Percentiles rank a stretch among this genome's conserved stretches.
phyloP scores from a whole-genome alignment of 2,329 filamentous ascomycete species.

The Chaetomiaceae sp. region DNA sequence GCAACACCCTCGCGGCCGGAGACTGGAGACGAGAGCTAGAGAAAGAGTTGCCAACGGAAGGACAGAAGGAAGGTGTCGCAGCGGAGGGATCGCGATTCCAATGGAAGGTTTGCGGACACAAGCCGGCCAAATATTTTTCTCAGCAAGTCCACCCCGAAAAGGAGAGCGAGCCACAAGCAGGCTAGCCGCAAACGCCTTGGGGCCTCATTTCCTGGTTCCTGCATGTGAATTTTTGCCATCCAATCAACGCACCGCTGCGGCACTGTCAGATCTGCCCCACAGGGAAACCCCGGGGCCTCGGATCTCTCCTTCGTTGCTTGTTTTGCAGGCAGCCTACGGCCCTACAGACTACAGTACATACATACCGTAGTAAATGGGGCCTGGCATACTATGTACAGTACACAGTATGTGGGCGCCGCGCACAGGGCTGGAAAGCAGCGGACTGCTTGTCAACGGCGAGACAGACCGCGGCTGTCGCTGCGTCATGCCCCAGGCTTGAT shows the following conservation, averaged over 20 bases:
- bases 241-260: conserved; percentile 22
- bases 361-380: no score
- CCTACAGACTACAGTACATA: no score
- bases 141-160: conserved; percentile 22
- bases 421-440: neutral
- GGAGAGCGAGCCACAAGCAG: conserved; percentile 22
- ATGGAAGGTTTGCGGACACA: conserved; percentile 2
- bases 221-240: conserved; percentile 28
- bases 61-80: conserved; percentile 17
- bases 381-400: neutral
- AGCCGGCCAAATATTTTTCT: conserved; percentile 26
- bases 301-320: neutral
- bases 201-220: conserved; percentile 29
- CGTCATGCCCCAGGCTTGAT: no score
- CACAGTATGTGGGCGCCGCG: neutral
- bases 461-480: no score
- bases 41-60: conserved; percentile 14
- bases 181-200: conserved; percentile 15
- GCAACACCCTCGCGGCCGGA: conserved; percentile 16
- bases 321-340: neutral
- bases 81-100: conserved; percentile 17
- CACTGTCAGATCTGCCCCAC: conserved; percentile 14
- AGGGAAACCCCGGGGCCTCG: conserved; percentile 13
- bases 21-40: conserved; percentile 5
- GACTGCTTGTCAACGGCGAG: neutral